Base-by-base conservation (phyloP, 805 yeast species). In the Candida stauntonica region DNA sequence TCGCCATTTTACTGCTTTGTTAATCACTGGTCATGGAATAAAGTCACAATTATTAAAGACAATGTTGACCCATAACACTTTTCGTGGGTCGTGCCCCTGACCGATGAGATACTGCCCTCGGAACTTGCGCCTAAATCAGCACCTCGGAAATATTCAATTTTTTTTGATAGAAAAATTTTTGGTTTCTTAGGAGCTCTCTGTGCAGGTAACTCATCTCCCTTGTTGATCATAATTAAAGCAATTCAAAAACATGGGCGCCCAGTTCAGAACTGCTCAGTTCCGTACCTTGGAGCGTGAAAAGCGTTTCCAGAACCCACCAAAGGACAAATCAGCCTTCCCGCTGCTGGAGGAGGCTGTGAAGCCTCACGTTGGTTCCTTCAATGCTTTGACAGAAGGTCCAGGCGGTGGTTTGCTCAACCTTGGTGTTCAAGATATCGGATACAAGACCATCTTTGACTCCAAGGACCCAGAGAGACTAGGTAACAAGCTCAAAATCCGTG, bases 331-430 rank as follows among this genome's bases (percentile, higher is more conserved):
- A 21, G 86, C 86, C 7, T 91, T 67, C 54, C 96, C 96, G 13
- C 64, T 88, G 29, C 72, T 93, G 26, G 75, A 75, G 42, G 95
- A 87, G 46, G 98, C 99, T 13, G 93, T 93, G 29, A 78, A 79
- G 41, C 99, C 99, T 5, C 99, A 93, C 61, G 76, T 93, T 39
- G 97, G 95, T 7, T 91, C 98, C 2, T 93, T 93, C 72, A 84
- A 93, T 70, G 97, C 97, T 5, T 70, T 93, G 41, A 85, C 95
- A 17, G 95, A 86, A 42, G 96, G 95, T 31, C 78, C 85, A 17
- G 79, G 71, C 31, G 95, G 91, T 33, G 96, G 96, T 5, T 62
- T 93, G 18, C 69, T 93, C 44, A 87, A 89, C 60, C 66, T 82
- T 36, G 97, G 85, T 2, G 94, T 83, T 33, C 72, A 81, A 54